A percentile compares a stretch with the other conserved stretches of the same genome.
phyloP scores from a whole-genome alignment of 208 protist species.

The Leishmania aethiopica region DNA sequence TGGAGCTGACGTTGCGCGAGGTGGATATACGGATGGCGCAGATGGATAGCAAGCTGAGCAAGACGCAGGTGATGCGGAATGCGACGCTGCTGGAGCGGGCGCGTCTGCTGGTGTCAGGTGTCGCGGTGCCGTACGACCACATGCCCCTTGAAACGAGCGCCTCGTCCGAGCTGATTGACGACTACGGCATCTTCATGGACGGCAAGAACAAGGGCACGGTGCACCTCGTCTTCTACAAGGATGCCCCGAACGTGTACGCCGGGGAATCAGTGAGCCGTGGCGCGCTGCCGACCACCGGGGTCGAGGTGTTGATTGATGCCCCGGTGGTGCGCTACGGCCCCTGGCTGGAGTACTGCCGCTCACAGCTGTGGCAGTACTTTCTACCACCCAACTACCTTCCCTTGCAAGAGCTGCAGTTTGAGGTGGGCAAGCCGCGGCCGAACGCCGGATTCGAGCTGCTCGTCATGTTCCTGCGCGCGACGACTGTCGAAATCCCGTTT shows the following conservation, averaged over 20 bases:
- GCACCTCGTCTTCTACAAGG: slow-evolving; percentile 82
- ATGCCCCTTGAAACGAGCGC: slow-evolving; percentile 29
- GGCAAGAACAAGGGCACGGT: slow-evolving; percentile 64
- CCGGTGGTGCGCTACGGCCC: slow-evolving; percentile 74
- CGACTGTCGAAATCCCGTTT: slow-evolving; percentile 73
- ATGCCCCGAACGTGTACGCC: slow-evolving; percentile 83
- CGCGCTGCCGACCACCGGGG: slow-evolving; percentile 66
- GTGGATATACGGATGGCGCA: slow-evolving; percentile 75
- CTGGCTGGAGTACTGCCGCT: slow-evolving; percentile 86
- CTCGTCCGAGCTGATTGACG: slow-evolving; percentile 62
- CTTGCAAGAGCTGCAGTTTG: slow-evolving; percentile 63
- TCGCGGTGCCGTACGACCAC: slow-evolving; percentile 26
- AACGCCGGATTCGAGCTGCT: slow-evolving; percentile 79
- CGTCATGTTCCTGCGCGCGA: slow-evolving; percentile 75
- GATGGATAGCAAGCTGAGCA: slow-evolving; percentile 58
- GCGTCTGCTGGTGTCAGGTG: slow-evolving; percentile 53
- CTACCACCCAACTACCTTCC: slow-evolving; percentile 76
- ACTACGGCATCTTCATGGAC: slow-evolving; percentile 81
- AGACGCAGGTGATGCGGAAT: slow-evolving; percentile 52
- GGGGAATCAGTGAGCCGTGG: slow-evolving; percentile 58
- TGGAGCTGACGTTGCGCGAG: slow-evolving; percentile 74
- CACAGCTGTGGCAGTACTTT: slow-evolving; percentile 80
- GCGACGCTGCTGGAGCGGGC: slow-evolving; percentile 62
- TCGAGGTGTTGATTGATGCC: slow-evolving; percentile 82
- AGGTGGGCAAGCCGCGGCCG: slow-evolving; percentile 69